Conservation (phyloP, 441 rosid genomes). For the Eutrema salsugineum region DNA sequence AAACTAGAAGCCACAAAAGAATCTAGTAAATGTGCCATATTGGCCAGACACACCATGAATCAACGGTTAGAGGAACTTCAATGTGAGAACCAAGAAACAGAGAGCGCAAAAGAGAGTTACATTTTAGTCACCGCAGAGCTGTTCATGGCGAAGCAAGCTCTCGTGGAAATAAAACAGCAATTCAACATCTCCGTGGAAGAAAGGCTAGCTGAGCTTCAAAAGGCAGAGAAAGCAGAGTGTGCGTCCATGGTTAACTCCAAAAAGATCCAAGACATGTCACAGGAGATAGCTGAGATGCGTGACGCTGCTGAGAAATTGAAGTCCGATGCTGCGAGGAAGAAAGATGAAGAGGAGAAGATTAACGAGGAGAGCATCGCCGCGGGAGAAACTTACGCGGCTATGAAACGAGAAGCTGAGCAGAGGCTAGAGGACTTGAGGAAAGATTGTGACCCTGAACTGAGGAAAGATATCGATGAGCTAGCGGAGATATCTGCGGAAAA, state of each 20-base stretch:
- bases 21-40: constrained; percentile 47
- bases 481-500: constrained; percentile 45
- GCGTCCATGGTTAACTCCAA: constrained; percentile 37
- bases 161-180: constrained; percentile 56
- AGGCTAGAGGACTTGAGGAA: constrained; percentile 36
- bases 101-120: constrained; percentile 52
- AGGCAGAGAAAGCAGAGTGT: constrained; percentile 61
- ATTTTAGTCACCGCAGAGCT: constrained; percentile 37
- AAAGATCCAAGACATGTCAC: constrained; percentile 41
- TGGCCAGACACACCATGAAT: constrained; percentile 46
- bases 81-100: constrained; percentile 43
- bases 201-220: constrained; percentile 55
- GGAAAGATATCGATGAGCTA: constrained; percentile 41
- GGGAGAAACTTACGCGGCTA: constrained; percentile 32
- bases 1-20: constrained; percentile 40
- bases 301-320: constrained; percentile 42
- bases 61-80: constrained; percentile 47
- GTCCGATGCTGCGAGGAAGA: constrained; percentile 37
- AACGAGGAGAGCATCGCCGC: constrained; percentile 37
- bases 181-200: constrained; percentile 61
- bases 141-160: constrained; percentile 62
- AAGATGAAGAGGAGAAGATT: constrained; percentile 41
- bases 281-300: constrained; percentile 54
- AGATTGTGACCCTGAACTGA: constrained; percentile 48
- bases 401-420: constrained; percentile 40